Conservation (phyloP, 225 moss, liverwort and hornwort species). For the Bryoerythrophyllum caledonicum region DNA sequence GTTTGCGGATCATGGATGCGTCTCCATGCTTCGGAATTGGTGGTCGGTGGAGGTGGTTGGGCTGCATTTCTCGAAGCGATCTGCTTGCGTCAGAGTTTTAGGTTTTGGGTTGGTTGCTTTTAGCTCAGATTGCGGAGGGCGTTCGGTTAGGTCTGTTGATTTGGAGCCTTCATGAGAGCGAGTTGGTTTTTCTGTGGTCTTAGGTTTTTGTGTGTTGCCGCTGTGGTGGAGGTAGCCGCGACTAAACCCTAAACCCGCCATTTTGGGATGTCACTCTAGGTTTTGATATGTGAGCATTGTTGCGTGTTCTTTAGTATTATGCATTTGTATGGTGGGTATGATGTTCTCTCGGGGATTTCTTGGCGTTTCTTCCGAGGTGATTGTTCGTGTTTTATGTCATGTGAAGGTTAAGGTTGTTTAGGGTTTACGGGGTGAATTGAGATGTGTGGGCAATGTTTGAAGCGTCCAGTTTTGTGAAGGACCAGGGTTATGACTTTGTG, state of each 20-base stretch:
- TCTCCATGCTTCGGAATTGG: not conserved
- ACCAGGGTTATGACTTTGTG: too few relatives aligned
- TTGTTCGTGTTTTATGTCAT: not conserved
- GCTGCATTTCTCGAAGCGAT: not conserved
- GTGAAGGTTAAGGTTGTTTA: not conserved
- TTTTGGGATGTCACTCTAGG: not conserved
- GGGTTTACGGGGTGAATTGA: not conserved
- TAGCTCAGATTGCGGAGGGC: not conserved
- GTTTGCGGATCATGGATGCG: not conserved
- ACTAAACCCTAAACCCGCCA: constrained; percentile 13
- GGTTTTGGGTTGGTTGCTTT: not conserved
- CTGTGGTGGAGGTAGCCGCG: not conserved
- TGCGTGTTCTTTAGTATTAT: not conserved
- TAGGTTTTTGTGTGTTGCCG: not conserved
- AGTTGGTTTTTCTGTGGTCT: not conserved
- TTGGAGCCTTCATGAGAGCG: not conserved
- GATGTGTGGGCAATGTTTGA: not conserved
- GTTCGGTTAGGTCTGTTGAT: not conserved
- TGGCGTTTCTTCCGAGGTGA: not conserved
- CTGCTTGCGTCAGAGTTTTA: not conserved
- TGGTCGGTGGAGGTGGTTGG: not conserved
- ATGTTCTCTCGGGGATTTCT: too few relatives aligned
- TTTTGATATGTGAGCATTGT: not conserved
- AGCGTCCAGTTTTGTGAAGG: not conserved
- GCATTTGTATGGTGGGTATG: not conserved